These are phyloP conservation scores for Lentithecium fluviatile DNA, from an alignment of 495 filamentous ascomycete genomes.

Conservation along the genomic window DNA sequence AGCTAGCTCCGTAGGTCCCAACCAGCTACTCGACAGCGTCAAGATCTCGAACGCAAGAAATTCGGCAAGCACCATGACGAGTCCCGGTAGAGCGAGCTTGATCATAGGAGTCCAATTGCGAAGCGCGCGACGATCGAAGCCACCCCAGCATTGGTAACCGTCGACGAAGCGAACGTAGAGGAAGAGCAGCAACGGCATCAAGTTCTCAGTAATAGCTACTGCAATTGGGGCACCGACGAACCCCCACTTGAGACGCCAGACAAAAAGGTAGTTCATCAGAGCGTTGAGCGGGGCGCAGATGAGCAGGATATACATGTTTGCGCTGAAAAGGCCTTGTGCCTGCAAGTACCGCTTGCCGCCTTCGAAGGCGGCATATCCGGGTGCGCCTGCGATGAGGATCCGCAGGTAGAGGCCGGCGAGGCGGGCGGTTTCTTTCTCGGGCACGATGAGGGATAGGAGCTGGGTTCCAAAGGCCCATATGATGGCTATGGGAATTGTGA, in stretches of 20 bases:
- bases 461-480: conserved; percentile 59
- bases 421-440: conserved; percentile 59
- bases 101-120: conserved; percentile 88
- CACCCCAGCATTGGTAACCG: conserved; percentile 73
- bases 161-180: conserved; percentile 63
- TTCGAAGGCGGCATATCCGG: conserved; percentile 69
- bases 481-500: conserved; percentile 61
- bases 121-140: conserved; percentile 66
- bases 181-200: conserved; percentile 74
- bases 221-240: conserved; percentile 84
- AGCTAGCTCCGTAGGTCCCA: conserved; percentile 53
- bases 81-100: conserved; percentile 75
- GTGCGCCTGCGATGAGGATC: conserved; percentile 62
- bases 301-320: conserved; percentile 64
- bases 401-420: conserved; percentile 68
- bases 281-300: conserved; percentile 66
- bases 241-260: conserved; percentile 72
- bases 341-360: conserved; percentile 70
- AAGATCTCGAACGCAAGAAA: conserved; percentile 66
- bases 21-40: conserved; percentile 52
- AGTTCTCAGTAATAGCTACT: conserved; percentile 74
- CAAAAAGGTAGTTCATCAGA: conserved; percentile 66
- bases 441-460: conserved; percentile 59
- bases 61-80: conserved; percentile 91
- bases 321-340: conserved; percentile 68